Conservation (phyloP, 2,329 filamentous ascomycete species). For the Davidsoniella eucalypti region DNA sequence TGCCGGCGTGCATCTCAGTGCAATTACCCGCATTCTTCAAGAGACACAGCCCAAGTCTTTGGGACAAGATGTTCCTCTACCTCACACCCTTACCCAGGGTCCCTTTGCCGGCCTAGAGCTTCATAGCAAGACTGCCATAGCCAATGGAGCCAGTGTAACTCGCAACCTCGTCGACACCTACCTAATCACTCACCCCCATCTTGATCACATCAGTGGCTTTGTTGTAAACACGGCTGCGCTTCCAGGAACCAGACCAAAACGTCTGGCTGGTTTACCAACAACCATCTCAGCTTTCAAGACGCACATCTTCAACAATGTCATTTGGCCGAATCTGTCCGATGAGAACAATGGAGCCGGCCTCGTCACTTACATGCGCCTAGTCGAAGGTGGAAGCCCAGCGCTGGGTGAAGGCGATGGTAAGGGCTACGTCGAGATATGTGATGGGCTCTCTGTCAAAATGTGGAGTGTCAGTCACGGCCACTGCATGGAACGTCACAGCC, state of each 20-base stretch:
- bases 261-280: slow-evolving; percentile 66
- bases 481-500: slow-evolving; percentile 59
- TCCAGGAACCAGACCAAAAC: slow-evolving; percentile 65
- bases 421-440: slow-evolving; percentile 77
- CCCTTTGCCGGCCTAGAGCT: slow-evolving; percentile 69
- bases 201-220: slow-evolving; percentile 84
- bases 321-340: slow-evolving; percentile 94
- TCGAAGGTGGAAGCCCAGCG: slow-evolving; percentile 74
- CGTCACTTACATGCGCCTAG: slow-evolving; percentile 74
- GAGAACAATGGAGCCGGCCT: slow-evolving; percentile 90
- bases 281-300: slow-evolving; percentile 86
- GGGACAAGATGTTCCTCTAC: slow-evolving; percentile 22
- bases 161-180: slow-evolving; percentile 70
- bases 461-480: slow-evolving; percentile 81
- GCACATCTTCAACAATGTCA: slow-evolving; percentile 94
- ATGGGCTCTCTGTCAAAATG: slow-evolving; percentile 75
- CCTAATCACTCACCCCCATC: slow-evolving; percentile 90
- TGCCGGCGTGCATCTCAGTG: slow-evolving; percentile 74
- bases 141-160: slow-evolving; percentile 70
- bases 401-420: slow-evolving; percentile 63
- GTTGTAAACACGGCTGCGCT: slow-evolving; percentile 86
- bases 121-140: slow-evolving; percentile 45
- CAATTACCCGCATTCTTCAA: slow-evolving; percentile 67
- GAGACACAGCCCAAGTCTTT: slow-evolving; percentile 27
- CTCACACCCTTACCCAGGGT: slow-evolving; percentile 43